phyloP scores from a whole-genome alignment of 2,329 filamentous ascomycete species.

The Onygenales sp. region DNA sequence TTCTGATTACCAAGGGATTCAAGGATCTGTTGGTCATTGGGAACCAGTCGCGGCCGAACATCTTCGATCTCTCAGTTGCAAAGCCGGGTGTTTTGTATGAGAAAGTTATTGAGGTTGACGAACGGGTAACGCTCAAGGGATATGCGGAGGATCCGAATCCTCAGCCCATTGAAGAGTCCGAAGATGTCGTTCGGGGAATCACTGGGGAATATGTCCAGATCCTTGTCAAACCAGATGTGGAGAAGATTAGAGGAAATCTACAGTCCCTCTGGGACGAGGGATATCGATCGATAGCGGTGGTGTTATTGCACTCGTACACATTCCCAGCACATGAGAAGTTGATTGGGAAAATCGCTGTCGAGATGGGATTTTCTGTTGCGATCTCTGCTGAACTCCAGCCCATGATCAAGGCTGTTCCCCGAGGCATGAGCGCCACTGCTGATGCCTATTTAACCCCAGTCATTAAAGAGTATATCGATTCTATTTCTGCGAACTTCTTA shows the following conservation, averaged over 20 bases:
- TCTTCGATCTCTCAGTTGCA: conserved; percentile 79
- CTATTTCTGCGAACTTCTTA: conserved; percentile 56
- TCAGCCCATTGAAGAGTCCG: conserved; percentile 56
- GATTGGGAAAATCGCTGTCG: conserved; percentile 65
- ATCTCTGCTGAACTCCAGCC: conserved; percentile 71
- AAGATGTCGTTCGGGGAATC: conserved; percentile 55
- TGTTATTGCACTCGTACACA: conserved; percentile 82
- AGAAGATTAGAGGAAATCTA: conserved; percentile 48
- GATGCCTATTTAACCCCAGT: conserved; percentile 73
- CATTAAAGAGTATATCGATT: conserved; percentile 62
- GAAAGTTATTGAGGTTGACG: conserved; percentile 73
- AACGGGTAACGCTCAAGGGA: conserved; percentile 51
- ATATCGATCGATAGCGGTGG: conserved; percentile 73
- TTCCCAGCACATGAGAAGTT: conserved; percentile 75
- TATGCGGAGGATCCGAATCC: conserved; percentile 52
- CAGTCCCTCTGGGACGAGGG: conserved; percentile 59
- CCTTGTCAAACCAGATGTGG: conserved; percentile 48
- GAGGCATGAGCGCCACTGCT: conserved; percentile 66
- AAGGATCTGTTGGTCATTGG: conserved; percentile 79
- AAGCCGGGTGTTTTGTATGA: conserved; percentile 83
- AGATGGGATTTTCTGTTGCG: conserved; percentile 73
- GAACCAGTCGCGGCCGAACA: conserved; percentile 79
- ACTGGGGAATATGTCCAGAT: conserved; percentile 58
- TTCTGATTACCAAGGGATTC: conserved; percentile 82
- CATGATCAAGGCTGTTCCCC: conserved; percentile 76